These are phyloP conservation scores for Salvia hispanica DNA, from an alignment of 257 asterid genomes.

Conservation along the genomic window DNA sequence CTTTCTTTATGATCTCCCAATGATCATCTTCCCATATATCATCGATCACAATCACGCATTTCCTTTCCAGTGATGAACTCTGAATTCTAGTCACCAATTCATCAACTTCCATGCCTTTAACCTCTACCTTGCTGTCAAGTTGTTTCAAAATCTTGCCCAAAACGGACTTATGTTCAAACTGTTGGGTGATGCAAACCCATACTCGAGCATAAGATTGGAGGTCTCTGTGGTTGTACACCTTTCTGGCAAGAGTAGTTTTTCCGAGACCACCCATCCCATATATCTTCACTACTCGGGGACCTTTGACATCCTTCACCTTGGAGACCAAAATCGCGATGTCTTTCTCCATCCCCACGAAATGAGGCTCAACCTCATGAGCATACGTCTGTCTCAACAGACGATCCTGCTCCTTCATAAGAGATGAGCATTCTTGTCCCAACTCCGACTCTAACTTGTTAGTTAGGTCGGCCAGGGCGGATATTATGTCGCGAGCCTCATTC, in stretches of 20 bases:
- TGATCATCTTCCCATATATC: background rate
- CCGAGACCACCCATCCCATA: background rate
- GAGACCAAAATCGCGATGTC: no score
- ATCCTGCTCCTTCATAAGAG: no score
- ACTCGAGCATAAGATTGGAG: background rate
- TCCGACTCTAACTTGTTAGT: background rate
- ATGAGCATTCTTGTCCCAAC: background rate
- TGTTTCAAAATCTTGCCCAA: slow-evolving; percentile 27
- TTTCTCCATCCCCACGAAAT: slow-evolving; percentile 26
- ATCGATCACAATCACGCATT: background rate
- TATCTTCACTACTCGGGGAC: background rate
- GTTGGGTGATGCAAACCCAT: slow-evolving; percentile 36
- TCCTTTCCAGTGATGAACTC: background rate
- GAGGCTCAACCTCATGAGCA: background rate
- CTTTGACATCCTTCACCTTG: background rate
- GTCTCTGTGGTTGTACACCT: no score
- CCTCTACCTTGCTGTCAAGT: background rate
- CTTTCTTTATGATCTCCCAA: background rate
- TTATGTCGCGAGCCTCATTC: background rate
- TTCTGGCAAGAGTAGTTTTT: background rate
- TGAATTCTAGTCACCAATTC: slow-evolving; percentile 11
- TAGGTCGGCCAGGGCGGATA: background rate
- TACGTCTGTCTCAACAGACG: background rate
- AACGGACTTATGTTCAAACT: slow-evolving; percentile 25
- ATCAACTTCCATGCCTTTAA: background rate